These are phyloP conservation scores for Clonostachys solani DNA, from an alignment of 2,329 filamentous ascomycete species.

Conservation along the genomic window DNA sequence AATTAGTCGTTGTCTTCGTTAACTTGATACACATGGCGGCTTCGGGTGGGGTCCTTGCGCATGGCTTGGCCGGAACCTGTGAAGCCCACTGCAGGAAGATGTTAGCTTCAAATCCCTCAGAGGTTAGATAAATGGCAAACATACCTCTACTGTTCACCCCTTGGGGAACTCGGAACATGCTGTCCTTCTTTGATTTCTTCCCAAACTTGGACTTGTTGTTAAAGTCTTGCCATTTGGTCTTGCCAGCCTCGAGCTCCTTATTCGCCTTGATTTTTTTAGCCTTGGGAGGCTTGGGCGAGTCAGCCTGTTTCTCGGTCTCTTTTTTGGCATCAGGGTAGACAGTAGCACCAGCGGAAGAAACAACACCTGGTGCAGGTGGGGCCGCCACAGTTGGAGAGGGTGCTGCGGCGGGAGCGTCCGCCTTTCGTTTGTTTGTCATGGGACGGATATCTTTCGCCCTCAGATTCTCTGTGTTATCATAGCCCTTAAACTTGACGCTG, in stretches of 20 bases:
- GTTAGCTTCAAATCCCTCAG: slow-evolving; percentile 9
- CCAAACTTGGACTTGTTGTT: slow-evolving; percentile 70
- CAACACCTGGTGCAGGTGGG: slow-evolving; percentile 31
- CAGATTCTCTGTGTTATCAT: slow-evolving; percentile 79
- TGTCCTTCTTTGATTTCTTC: slow-evolving; percentile 75
- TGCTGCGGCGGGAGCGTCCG: slow-evolving; percentile 64
- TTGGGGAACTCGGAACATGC: slow-evolving; percentile 94
- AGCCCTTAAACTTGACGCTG: slow-evolving; percentile 91
- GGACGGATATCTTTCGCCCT: slow-evolving; percentile 81
- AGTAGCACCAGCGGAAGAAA: slow-evolving; percentile 51
- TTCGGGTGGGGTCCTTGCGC: slow-evolving; percentile 84
- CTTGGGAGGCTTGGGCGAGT: slow-evolving; percentile 67
- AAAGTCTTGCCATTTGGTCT: slow-evolving; percentile 95
- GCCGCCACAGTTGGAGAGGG: slow-evolving; percentile 13
- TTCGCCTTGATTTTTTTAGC: slow-evolving; percentile 90
- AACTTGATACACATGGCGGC: slow-evolving; percentile 79
- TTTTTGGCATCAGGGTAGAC: slow-evolving; percentile 59
- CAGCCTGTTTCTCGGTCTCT: slow-evolving; percentile 57
- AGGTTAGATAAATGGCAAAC: slow-evolving; percentile 10
- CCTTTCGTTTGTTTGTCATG: slow-evolving; percentile 77
- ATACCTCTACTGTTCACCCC: slow-evolving; percentile 81
- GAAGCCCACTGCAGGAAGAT: slow-evolving; percentile 71
- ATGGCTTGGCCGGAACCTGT: slow-evolving; percentile 93
- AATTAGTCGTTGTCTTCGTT: slow-evolving; percentile 68
- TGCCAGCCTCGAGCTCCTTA: slow-evolving; percentile 85